Base-by-base conservation (phyloP, 192 early-diverging fungal genomes). In the Coemansia sp. region DNA sequence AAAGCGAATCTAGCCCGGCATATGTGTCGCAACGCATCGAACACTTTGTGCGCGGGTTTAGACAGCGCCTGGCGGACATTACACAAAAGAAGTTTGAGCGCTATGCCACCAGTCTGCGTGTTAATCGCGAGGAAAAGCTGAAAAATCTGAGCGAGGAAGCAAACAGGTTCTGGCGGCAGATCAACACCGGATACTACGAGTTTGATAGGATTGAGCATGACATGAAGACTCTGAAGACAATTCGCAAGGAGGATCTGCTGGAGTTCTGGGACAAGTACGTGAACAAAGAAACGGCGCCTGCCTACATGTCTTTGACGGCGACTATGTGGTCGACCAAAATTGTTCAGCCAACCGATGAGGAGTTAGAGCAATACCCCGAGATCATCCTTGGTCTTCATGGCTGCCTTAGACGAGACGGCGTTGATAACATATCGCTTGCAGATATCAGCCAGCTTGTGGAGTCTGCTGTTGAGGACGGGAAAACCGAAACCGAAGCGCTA, bases 1-100 rank as follows among this genome's bases (percentile, higher is more conserved):
- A 99, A 66, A 94, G 92, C 67, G 96, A 96, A 73, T 66, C 84
- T 6, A 90, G 91, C 57, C 91, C 97, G 0, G 72, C 86, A 9
- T 94, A 91, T 77, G 73, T 99, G 46, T 88, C 94, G 71, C 82
- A 82, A 62, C 84, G 96, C 26, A 89, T 96, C 52, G 88, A 91
- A 61, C 77, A 77, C 52, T 99, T 98, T 78, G 71, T 98, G 67
- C 65, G 67, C 41, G 84, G 72, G 51, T 73, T 91, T 71, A 69
- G 78, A 62, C 63, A 79, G 69, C 64, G 80, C 36, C 69, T 94
- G 15, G 84, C 56, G 49, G 74, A 86, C 13, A 89, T 97, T 87
- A 62, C 88, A 4, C 80, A 86, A 22, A 73, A 83, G 41, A 86
- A 90, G 60, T 95, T 86, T 71, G 62, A 83, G 52, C 84, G 86